Evolutionary conservation across 768 basidiomycete species (phyloP).

Genomic region (Kwoniella mangroviensis): DNA sequence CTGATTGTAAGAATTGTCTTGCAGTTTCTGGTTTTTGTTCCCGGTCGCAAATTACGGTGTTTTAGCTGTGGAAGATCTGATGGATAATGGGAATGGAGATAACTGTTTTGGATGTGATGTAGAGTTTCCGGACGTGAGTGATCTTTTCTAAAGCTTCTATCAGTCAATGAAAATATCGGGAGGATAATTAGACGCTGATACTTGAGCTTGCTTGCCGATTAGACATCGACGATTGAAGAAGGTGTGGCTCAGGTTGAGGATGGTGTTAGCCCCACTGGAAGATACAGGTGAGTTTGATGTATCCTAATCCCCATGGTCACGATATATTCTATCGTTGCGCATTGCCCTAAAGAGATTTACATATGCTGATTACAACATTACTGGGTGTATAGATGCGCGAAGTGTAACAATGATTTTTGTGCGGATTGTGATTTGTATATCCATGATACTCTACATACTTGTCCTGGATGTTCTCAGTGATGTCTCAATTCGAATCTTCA

Average conservation of each 20-base stretch:
- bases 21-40: slow-evolving; percentile 66
- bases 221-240: slow-evolving; percentile 28
- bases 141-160: slow-evolving; percentile 34
- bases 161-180: no score
- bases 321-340: not conserved
- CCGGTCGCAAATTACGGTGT: slow-evolving; percentile 78
- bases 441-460: slow-evolving; percentile 92
- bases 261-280: slow-evolving; percentile 79
- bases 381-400: slow-evolving; percentile 62
- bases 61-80: slow-evolving; percentile 16
- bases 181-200: no score
- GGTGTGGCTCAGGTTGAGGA: slow-evolving; percentile 59
- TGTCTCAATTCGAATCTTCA: slow-evolving; percentile 4
- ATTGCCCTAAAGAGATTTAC: not conserved
- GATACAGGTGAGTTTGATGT: slow-evolving; percentile 68
- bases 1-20: not conserved
- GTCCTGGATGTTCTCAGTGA: slow-evolving; percentile 65
- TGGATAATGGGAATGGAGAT: slow-evolving; percentile 45
- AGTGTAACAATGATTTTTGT: slow-evolving; percentile 86
- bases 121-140: slow-evolving; percentile 63
- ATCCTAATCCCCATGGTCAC: not conserved
- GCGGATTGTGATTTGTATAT: slow-evolving; percentile 95
- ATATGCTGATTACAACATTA: slow-evolving; percentile 5
- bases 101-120: slow-evolving; percentile 80
- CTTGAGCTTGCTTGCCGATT: no score